phyloP scores from a whole-genome alignment of 257 asterid genomes.

The Jasminum sambac region DNA sequence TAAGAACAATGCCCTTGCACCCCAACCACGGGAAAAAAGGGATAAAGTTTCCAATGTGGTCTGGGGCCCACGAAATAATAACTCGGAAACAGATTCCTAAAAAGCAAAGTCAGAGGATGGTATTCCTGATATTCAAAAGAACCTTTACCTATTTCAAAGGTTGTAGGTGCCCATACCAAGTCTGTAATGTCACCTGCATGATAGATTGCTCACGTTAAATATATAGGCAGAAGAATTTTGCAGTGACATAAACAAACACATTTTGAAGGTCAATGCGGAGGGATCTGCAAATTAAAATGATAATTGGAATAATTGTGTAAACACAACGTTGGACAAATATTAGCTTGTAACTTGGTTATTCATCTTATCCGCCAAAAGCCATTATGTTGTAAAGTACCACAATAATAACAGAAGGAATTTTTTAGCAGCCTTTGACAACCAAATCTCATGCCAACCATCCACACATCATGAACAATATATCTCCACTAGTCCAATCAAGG shows the following conservation, averaged over 20 bases:
- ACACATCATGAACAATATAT: neutral
- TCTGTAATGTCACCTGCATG: slow-evolving; percentile 81
- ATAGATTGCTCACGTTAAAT: slow-evolving; percentile 19
- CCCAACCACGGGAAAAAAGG: neutral
- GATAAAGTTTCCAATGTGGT: neutral
- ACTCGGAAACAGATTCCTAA: neutral
- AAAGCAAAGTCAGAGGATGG: neutral
- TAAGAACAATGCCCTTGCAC: neutral
- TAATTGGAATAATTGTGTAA: neutral
- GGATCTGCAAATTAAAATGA: neutral
- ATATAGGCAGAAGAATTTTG: slow-evolving; percentile 21
- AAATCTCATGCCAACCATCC: neutral
- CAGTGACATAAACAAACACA: slow-evolving; percentile 11
- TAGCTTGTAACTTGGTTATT: neutral
- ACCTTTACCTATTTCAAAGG: slow-evolving; percentile 58
- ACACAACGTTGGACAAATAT: neutral
- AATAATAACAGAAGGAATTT: neutral
- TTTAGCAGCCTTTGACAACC: neutral
- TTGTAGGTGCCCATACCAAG: slow-evolving; percentile 82
- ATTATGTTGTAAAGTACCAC: neutral
- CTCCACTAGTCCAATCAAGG: neutral
- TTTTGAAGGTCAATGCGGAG: slow-evolving; percentile 4
- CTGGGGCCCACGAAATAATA: neutral
- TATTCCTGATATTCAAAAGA: slow-evolving; percentile 5
- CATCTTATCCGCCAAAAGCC: neutral